Evolutionary conservation across 164 flowering plant genomes (phyloP).

Genomic region (Kalanchoe fedtschenkoi): DNA sequence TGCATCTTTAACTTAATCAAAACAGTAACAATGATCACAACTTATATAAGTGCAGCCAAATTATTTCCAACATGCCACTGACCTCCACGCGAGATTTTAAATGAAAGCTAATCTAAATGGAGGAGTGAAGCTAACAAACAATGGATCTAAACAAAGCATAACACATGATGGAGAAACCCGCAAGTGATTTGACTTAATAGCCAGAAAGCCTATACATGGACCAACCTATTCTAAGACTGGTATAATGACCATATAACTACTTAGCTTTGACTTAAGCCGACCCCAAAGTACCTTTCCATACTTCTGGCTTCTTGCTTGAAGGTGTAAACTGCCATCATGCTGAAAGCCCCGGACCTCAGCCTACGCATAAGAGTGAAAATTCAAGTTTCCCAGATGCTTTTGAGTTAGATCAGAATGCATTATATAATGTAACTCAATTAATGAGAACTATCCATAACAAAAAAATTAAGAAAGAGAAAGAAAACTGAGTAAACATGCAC

Average conservation of each 20-base stretch:
- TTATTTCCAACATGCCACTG: not conserved
- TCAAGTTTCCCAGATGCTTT: not conserved
- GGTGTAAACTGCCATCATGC: constrained; percentile 81
- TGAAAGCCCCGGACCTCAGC: constrained; percentile 94
- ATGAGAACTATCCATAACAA: not conserved
- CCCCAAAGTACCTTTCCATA: constrained; percentile 72
- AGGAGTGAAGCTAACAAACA: not conserved
- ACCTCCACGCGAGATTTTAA: not conserved
- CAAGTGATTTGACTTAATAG: not conserved
- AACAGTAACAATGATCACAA: not conserved
- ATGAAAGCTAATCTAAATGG: not conserved
- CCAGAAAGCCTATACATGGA: not conserved
- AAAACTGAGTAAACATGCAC: not conserved
- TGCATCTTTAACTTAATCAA: no score
- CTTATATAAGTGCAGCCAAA: not conserved
- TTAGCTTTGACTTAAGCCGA: not conserved
- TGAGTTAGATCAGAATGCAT: not conserved
- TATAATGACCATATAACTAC: not conserved
- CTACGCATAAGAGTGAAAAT: constrained; percentile 21
- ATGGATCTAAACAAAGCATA: not conserved
- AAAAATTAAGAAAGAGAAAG: no score
- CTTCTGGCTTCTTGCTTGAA: constrained; percentile 97
- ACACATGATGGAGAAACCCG: not conserved
- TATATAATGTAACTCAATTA: not conserved
- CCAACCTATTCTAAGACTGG: no score